These are phyloP conservation scores for Colletotrichum sp. DNA, from an alignment of 2,329 filamentous ascomycete genomes.

Conservation along the genomic window DNA sequence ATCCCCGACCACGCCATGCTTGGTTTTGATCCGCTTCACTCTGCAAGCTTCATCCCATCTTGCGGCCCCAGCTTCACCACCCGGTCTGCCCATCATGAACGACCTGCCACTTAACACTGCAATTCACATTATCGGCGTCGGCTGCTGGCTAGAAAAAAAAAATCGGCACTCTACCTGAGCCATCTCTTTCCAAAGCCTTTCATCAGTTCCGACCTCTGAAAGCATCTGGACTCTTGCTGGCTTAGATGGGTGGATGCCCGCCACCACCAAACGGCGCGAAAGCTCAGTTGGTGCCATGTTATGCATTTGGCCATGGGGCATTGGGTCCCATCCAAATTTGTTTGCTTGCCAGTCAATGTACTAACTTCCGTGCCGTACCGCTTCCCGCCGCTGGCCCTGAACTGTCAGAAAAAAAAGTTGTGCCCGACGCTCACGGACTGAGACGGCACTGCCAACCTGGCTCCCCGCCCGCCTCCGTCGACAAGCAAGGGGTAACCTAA, in stretches of 20 bases:
- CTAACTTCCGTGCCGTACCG: slow-evolving; percentile 23
- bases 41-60: slow-evolving; percentile 21
- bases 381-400: slow-evolving; percentile 14
- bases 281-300: neutral
- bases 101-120: neutral
- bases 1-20: slow-evolving; percentile 11
- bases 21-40: slow-evolving; percentile 6
- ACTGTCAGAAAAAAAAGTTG: neutral
- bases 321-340: slow-evolving; percentile 1
- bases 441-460: neutral
- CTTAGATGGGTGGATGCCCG: neutral
- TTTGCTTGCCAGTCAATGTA: slow-evolving; percentile 19
- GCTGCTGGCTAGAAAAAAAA: neutral
- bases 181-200: neutral
- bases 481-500: slow-evolving; percentile 2
- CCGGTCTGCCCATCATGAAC: neutral
- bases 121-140: neutral
- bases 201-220: neutral
- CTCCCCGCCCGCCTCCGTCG: slow-evolving; percentile 3
- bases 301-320: neutral
- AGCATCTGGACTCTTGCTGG: neutral
- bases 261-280: neutral
- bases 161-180: neutral
- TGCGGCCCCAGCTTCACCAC: slow-evolving; percentile 1
- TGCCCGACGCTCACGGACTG: neutral